These are phyloP conservation scores for Ramaria sp. DNA, from an alignment of 768 basidiomycete species.

Conservation along the genomic window DNA sequence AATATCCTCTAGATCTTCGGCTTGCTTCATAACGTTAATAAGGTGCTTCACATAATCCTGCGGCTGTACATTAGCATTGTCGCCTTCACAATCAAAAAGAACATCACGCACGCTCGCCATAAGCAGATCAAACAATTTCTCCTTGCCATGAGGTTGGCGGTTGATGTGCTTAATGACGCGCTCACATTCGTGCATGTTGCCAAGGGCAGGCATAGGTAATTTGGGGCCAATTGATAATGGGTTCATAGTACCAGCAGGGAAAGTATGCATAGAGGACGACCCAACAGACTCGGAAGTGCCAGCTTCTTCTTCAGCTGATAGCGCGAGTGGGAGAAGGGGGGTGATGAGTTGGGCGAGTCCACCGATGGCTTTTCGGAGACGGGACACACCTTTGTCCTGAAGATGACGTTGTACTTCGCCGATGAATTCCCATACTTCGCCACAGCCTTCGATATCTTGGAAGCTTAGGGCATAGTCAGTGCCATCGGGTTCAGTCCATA, in stretches of 20 bases:
- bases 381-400: slow-evolving; percentile 44
- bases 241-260: background rate
- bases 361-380: background rate
- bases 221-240: slow-evolving; percentile 20
- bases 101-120: slow-evolving; percentile 57
- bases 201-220: slow-evolving; percentile 65
- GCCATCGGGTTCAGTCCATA: slow-evolving; percentile 95
- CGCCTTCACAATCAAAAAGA: background rate
- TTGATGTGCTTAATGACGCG: slow-evolving; percentile 63
- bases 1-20: slow-evolving; percentile 88
- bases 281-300: background rate
- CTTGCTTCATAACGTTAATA: slow-evolving; percentile 73
- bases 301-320: slow-evolving; percentile 3
- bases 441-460: slow-evolving; percentile 90
- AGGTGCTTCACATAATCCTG: slow-evolving; percentile 85
- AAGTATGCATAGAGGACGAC: slow-evolving; percentile 6
- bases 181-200: slow-evolving; percentile 72
- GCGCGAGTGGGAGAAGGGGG: background rate
- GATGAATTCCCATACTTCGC: slow-evolving; percentile 97
- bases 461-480: slow-evolving; percentile 95
- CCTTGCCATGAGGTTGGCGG: slow-evolving; percentile 62
- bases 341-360: slow-evolving; percentile 4
- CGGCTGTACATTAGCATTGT: slow-evolving; percentile 11
- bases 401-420: slow-evolving; percentile 82
- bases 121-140: slow-evolving; percentile 84